These are phyloP conservation scores for Kregervanrija fluxuum DNA, from an alignment of 805 yeast genomes.

Conservation along the genomic window DNA sequence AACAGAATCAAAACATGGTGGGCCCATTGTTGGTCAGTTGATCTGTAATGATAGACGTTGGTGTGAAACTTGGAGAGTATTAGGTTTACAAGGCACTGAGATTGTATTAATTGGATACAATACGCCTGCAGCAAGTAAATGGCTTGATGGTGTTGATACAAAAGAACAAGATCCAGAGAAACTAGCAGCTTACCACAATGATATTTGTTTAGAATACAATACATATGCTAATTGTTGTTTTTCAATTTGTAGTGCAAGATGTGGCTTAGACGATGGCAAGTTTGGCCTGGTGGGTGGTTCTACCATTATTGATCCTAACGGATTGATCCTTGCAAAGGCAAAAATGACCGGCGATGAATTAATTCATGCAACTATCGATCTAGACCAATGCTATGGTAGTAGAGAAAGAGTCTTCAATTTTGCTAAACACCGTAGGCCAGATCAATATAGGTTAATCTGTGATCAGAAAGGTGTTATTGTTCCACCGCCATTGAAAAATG, in stretches of 20 bases:
- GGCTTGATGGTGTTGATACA: background rate
- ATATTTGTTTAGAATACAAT: constrained; percentile 27
- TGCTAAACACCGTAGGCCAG: constrained; percentile 33
- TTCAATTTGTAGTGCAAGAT: constrained; percentile 30
- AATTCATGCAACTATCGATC: constrained; percentile 27
- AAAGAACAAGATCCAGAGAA: constrained; percentile 26
- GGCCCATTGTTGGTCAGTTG: constrained; percentile 30
- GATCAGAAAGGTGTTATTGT: constrained; percentile 25
- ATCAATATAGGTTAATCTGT: constrained; percentile 21
- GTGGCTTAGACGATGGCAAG: constrained; percentile 32
- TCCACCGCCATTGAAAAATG: constrained; percentile 1
- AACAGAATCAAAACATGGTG: constrained; percentile 12
- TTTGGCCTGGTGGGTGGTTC: constrained; percentile 29
- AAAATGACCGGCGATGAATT: constrained; percentile 14
- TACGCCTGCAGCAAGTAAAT: constrained; percentile 21
- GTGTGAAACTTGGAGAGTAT: constrained; percentile 37
- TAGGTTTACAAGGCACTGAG: constrained; percentile 34
- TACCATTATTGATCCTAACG: constrained; percentile 31
- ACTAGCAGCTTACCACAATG: constrained; percentile 28
- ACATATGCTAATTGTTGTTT: constrained; percentile 30
- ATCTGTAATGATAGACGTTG: constrained; percentile 36
- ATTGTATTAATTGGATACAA: constrained; percentile 31
- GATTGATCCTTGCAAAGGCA: constrained; percentile 27
- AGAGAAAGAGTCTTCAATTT: constrained; percentile 32
- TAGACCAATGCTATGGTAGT: constrained; percentile 29